These are phyloP conservation scores for Pythium biforme DNA, from an alignment of 352 stramenopile species.

Conservation along the genomic window DNA sequence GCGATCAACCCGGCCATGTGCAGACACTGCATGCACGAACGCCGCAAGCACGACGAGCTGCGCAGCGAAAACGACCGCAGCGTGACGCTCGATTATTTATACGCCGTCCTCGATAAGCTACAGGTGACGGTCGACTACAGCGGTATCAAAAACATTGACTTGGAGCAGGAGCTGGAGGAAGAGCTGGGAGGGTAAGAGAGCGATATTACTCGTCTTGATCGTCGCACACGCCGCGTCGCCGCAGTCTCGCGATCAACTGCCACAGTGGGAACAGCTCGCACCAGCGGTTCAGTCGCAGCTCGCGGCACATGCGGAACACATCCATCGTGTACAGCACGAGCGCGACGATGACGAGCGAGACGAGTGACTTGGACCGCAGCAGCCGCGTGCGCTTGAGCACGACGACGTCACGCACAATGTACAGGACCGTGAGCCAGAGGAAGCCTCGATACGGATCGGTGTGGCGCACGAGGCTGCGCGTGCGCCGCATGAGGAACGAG, in stretches of 20 bases:
- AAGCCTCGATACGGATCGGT: slow-evolving; percentile 28
- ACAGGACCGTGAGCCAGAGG: slow-evolving; percentile 25
- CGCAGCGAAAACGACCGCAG: slow-evolving; percentile 36
- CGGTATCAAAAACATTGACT: slow-evolving; percentile 48
- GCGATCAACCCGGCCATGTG: slow-evolving; percentile 66
- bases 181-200: slow-evolving; percentile 36
- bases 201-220: slow-evolving; percentile 8
- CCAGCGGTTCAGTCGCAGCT: slow-evolving; percentile 15
- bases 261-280: slow-evolving; percentile 20
- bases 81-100: slow-evolving; percentile 50
- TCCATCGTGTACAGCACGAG: slow-evolving; percentile 23
- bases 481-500: slow-evolving; percentile 11
- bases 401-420: slow-evolving; percentile 26
- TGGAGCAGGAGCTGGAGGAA: slow-evolving; percentile 54
- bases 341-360: slow-evolving; percentile 7
- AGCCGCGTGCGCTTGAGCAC: slow-evolving; percentile 17
- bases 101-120: slow-evolving; percentile 50
- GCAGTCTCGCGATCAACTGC: slow-evolving; percentile 19
- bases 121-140: slow-evolving; percentile 52
- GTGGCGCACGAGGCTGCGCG: background rate
- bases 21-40: slow-evolving; percentile 75
- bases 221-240: background rate
- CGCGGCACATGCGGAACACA: slow-evolving; percentile 10
- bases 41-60: slow-evolving; percentile 57
- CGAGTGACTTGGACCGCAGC: slow-evolving; percentile 20